Evolutionary conservation across 805 yeast genomes (phyloP), one percentile per base, ranked within the genome.

Genomic region (Kuraishia molischiana): DNA sequence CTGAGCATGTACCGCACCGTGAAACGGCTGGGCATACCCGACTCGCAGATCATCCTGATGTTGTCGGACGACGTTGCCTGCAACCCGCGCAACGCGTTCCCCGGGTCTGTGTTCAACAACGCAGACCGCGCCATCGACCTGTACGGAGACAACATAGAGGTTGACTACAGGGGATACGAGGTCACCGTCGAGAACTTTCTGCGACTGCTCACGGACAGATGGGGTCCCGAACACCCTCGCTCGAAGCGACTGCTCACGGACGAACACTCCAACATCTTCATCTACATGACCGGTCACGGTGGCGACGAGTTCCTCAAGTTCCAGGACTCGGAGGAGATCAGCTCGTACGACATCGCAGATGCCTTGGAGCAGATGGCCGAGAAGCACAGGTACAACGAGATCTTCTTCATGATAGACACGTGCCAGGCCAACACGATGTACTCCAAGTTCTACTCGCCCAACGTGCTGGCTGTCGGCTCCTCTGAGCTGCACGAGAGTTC

Each of bases 361-460:
- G 97, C 97, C 2, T 85, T 92, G 62, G 94, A 77, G 37, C 97
- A 92, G 56, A 92, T 92, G 98, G 77, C 85, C 63, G 95, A 90
- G 56, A 89, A 89, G 73, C 83, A 84, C 48, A 70, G 98, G 39
- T 92, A 92, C 64, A 87, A 89, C 49, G 97, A 92, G 64, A 84
- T 92, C 24, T 77, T 92, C 53, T 92, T 92, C 61, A 92, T 92
- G 97, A 83, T 92, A 45, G 99, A 92, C 58, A 92, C 99, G 0
- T 92, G 99, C 54, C 98, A 92, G 65, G 98, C 98, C 19, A 92
- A 90, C 60, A 86, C 98, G 13, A 90, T 92, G 98, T 92, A 83
- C 61, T 80, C 94, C 40, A 75, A 82, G 52, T 78, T 90, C 53
- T 87, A 86, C 55, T 82, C 95, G 8, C 97, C 98, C 24, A 87